Evolutionary conservation across 2,329 filamentous ascomycete genomes (phyloP).

Genomic region (Blumeria graminis): DNA sequence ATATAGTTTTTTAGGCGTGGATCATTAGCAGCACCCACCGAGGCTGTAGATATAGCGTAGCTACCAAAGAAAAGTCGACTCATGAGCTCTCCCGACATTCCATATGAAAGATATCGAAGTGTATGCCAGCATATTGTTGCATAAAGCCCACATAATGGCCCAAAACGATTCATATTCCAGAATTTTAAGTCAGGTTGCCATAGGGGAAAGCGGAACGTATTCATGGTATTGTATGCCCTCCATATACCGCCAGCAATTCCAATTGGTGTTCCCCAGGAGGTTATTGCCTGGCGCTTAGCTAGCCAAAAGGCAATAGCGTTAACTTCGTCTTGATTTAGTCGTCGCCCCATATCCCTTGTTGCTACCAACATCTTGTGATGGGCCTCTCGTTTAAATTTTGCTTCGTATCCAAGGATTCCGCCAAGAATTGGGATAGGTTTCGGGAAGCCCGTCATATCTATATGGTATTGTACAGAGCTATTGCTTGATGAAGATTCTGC

Average conservation of each 20-base stretch:
- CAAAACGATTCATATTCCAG: conserved; percentile 8
- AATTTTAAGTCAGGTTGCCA: conserved; percentile 10
- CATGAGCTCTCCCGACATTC: conserved; percentile 6
- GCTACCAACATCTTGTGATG: conserved; percentile 2
- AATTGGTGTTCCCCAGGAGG: conserved; percentile 9
- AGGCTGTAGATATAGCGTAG: conserved; percentile 9
- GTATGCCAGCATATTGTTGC: conserved; percentile 10
- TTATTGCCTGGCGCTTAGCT: conserved; percentile 10
- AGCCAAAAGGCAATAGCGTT: conserved; percentile 11
- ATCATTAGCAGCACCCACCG: conserved; percentile 11
- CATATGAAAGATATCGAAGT: conserved; percentile 9
- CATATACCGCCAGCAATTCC: conserved; percentile 10
- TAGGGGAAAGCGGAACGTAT: conserved; percentile 13
- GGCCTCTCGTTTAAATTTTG: neutral
- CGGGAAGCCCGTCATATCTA: conserved; percentile 8
- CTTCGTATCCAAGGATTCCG: conserved; percentile 8
- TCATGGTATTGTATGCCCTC: conserved; percentile 7
- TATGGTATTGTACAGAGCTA: conserved; percentile 2
- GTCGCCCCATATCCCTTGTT: conserved; percentile 6
- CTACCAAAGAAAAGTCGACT: conserved; percentile 7
- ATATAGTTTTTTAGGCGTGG: conserved; percentile 9
- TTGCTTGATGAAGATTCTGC: neutral
- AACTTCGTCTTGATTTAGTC: conserved; percentile 11
- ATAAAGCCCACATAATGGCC: conserved; percentile 4
- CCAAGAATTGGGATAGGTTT: conserved; percentile 10